Conservation (phyloP, 306 rosid genomes). For the Rosa lucieae region DNA sequence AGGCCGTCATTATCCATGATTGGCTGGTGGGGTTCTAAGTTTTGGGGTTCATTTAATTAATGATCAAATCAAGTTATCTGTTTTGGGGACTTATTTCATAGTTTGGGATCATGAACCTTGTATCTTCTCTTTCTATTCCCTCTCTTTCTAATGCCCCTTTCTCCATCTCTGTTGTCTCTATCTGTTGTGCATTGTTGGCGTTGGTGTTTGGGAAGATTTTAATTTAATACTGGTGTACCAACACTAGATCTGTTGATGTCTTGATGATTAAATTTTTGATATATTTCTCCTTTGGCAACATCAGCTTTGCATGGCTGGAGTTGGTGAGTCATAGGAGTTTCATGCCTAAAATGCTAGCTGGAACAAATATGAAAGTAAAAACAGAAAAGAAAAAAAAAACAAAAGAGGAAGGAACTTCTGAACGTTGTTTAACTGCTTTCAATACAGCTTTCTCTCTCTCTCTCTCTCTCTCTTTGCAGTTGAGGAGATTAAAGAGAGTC, state of each 20-base stretch:
- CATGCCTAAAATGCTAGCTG: slow-evolving; percentile 94
- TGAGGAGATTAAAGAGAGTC: neutral
- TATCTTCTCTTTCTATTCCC: neutral
- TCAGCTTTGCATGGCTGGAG: slow-evolving; percentile 99
- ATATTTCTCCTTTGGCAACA: slow-evolving; percentile 4
- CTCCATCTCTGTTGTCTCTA: neutral
- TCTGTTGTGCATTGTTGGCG: neutral
- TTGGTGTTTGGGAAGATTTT: neutral
- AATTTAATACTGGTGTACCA: neutral
- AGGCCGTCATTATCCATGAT: neutral
- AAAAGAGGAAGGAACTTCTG: too few relatives aligned
- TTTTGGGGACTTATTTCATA: neutral
- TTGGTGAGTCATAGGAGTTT: slow-evolving; percentile 92
- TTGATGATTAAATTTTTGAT: neutral
- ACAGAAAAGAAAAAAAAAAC: neutral
- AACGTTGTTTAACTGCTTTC: too few relatives aligned
- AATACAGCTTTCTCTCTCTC: too few relatives aligned
- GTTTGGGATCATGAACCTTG: neutral
- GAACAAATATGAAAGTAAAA: slow-evolving; percentile 6
- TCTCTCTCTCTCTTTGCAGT: neutral
- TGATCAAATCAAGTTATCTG: neutral
- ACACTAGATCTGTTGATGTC: neutral
- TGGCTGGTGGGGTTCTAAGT: neutral
- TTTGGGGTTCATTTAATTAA: neutral
- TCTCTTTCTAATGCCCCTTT: neutral